Base-by-base conservation (phyloP, 2,329 filamentous ascomycete species). In the Leptographium lundbergii region DNA sequence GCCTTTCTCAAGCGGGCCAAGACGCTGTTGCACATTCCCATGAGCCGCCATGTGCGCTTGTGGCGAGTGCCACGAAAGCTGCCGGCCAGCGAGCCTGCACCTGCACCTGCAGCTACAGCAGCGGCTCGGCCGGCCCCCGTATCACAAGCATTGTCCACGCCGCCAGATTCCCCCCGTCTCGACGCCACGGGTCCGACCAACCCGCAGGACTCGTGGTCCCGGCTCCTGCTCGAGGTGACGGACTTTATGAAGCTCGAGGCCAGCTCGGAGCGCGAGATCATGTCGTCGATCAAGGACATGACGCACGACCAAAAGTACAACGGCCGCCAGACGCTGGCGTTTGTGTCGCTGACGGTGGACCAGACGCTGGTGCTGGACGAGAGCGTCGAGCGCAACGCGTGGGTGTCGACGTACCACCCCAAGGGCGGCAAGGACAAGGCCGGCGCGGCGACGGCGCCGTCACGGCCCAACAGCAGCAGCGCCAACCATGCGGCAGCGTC, bases 361-460 rank as follows among this genome's bases (percentile, higher is more conserved):
- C 84, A 89, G 67, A 82, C 85, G 4, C 78, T 96, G 56, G 83
- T 96, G n/a, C 74, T 97, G 6, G 92, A 97, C 69, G 90, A 96
- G 69, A 79, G 85, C 62, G 76, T 86, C 54, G 79, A 81, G 14
- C 77, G 77, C 22, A 81, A 84, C 55, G 72, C 72, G 17, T 84
- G 76, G 67, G 79, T 88, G 9, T 81, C 80, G 29, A 82, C 72
- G 13, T 77, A 75, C 65, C 69, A 59, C 36, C 61, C 65, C 22
- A 66, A 64, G 55, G 29, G 24, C 27, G 13, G 11, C 17, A 71
- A 71, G 36, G 54, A 60, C 48, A 64, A 63, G 57, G 52, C 36
- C 6, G 53, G 52, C 36, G 54, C 48, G 1, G 25, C 53, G 3
- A 34, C 7, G 34, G 2, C 42, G 1, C 17, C 52, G 14, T 42